Percentiles rank a stretch among this genome's conserved stretches.
Evolutionary conservation across 2,329 filamentous ascomycete species (phyloP).

Genomic region (Exserohilum rostratum): DNA sequence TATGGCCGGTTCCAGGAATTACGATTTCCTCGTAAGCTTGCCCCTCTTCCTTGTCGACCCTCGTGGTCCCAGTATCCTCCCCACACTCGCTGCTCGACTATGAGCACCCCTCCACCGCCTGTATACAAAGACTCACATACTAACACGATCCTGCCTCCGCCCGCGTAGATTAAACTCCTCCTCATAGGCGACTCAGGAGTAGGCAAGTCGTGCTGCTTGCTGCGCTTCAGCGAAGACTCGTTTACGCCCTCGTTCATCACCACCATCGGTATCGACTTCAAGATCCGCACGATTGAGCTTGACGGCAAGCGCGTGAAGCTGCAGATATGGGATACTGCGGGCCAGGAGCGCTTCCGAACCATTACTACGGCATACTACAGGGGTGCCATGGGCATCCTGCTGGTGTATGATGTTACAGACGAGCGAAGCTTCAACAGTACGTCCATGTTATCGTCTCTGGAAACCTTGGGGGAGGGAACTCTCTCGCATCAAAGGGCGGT

Average conservation of each 20-base stretch:
- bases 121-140: slow-evolving; percentile 12
- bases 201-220: slow-evolving; percentile 94
- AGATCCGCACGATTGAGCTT: slow-evolving; percentile 98
- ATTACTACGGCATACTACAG: slow-evolving; percentile 99
- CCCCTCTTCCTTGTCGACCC: slow-evolving; percentile 15
- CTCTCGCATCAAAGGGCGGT: slow-evolving; percentile 12
- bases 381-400: slow-evolving; percentile 95
- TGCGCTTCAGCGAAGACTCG: slow-evolving; percentile 96
- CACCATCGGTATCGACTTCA: slow-evolving; percentile 99
- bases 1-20: slow-evolving; percentile 98
- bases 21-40: slow-evolving; percentile 89
- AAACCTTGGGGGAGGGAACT: too few relatives aligned
- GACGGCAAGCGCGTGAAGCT: slow-evolving; percentile 99
- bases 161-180: slow-evolving; percentile 85
- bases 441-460: slow-evolving; percentile 39
- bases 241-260: slow-evolving; percentile 98
- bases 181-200: slow-evolving; percentile 97
- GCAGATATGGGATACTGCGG: slow-evolving; percentile 99
- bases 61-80: slow-evolving; percentile 1
- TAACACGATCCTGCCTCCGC: slow-evolving; percentile 11
- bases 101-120: slow-evolving; percentile 13
- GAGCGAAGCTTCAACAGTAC: slow-evolving; percentile 93
- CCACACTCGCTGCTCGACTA: slow-evolving; percentile 7
- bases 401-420: slow-evolving; percentile 98
- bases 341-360: slow-evolving; percentile 96